These are phyloP conservation scores for Angomonas ambiguus DNA, from an alignment of 208 protist genomes.

Conservation along the genomic window DNA sequence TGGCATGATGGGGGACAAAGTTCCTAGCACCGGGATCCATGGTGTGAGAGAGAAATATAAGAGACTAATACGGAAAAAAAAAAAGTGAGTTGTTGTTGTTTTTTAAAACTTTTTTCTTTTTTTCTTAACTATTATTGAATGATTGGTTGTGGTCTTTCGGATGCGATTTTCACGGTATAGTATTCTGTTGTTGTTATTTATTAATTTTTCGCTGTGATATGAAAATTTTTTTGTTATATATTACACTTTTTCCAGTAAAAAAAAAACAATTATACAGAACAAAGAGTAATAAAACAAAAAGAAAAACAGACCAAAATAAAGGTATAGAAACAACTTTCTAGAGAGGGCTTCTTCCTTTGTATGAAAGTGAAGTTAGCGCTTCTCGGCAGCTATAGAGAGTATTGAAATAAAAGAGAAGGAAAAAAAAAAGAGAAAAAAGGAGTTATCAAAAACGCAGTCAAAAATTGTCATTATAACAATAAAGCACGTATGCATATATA, in stretches of 20 bases:
- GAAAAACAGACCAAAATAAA: not conserved
- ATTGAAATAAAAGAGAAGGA: not conserved
- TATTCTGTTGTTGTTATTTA: no score
- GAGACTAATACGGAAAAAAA: not conserved
- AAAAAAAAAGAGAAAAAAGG: not conserved
- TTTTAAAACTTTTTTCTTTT: not conserved
- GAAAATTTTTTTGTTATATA: conserved; percentile 3
- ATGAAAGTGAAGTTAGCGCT: no score
- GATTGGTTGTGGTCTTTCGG: not conserved
- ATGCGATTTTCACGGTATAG: no score
- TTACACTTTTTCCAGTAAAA: not conserved
- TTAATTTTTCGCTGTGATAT: conserved; percentile 1
- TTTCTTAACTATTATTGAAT: not conserved
- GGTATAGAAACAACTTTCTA: not conserved
- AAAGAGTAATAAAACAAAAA: not conserved
- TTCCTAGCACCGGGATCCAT: conserved; percentile 61
- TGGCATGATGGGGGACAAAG: conserved; percentile 33
- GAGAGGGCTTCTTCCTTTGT: no score
- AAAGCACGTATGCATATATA: not conserved
- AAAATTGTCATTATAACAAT: not conserved
- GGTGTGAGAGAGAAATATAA: not conserved
- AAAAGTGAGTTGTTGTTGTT: not conserved
- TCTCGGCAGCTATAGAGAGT: not conserved
- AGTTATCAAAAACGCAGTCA: not conserved
- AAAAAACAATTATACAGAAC: conserved; percentile 8